Conservation (phyloP, 345 rosid genomes). For the Mangifera indica region DNA sequence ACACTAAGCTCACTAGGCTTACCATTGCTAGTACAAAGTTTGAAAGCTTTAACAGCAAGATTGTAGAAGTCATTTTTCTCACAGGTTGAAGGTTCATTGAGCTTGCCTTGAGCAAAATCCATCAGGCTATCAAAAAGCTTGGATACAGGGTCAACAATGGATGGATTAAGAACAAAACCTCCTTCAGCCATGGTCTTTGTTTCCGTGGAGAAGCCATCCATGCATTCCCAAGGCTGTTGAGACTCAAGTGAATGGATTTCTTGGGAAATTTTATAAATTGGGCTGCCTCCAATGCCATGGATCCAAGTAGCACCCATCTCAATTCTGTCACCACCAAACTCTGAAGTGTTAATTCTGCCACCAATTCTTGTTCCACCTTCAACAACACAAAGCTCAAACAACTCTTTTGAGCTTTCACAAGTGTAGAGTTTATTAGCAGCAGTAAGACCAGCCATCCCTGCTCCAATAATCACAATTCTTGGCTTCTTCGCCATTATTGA, state of each 20-base stretch:
- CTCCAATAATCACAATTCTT: conserved; percentile 87
- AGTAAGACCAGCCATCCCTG: conserved; percentile 97
- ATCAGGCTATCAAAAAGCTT: conserved; percentile 66
- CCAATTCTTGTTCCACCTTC: conserved; percentile 93
- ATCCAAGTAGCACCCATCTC: conserved; percentile 99
- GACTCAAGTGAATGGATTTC: conserved; percentile 64
- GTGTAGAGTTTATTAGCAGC: conserved; percentile 91
- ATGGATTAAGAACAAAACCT: conserved; percentile 52
- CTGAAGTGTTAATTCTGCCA: conserved; percentile 85
- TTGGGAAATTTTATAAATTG: conserved; percentile 65
- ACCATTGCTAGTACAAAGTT: conserved; percentile 35
- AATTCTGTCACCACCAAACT: conserved; percentile 80
- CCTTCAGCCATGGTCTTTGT: conserved; percentile 69
- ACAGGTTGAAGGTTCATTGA: conserved; percentile 7
- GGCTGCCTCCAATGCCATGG: conserved; percentile 97
- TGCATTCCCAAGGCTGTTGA: conserved; percentile 93
- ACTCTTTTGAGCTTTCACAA: conserved; percentile 33
- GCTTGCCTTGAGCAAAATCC: conserved; percentile 78
- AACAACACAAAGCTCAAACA: conserved; percentile 74
- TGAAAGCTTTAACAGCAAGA: conserved; percentile 41
- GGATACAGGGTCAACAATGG: conserved; percentile 54
- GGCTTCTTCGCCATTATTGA: conserved; percentile 78
- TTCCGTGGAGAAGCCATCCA: conserved; percentile 66
- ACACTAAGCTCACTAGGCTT: conserved; percentile 42
- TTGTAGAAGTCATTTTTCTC: conserved; percentile 30